A percentile compares a stretch with the other conserved stretches of the same genome.
These are phyloP conservation scores for Chlorella sp. DNA, from an alignment of 139 green algal species.

Conservation along the genomic window DNA sequence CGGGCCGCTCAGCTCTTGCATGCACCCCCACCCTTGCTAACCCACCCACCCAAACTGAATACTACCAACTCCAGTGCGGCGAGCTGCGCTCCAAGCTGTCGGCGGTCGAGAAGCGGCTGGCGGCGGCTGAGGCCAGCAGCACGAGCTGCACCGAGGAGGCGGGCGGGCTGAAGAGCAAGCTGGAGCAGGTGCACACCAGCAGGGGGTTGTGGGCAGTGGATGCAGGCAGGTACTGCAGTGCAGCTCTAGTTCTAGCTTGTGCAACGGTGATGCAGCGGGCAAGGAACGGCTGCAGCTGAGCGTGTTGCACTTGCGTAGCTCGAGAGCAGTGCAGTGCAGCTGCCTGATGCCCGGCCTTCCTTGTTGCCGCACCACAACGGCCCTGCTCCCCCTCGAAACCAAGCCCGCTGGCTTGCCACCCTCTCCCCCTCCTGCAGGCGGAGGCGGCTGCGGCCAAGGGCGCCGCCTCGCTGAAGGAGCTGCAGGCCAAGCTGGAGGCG, in stretches of 20 bases:
- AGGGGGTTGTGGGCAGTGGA: too few species aligned
- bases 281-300: too few species aligned
- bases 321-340: too few species aligned
- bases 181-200: neutral
- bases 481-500: neutral
- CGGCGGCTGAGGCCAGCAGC: neutral
- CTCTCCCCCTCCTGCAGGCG: neutral
- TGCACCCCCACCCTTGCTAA: too few species aligned
- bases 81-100: constrained; percentile 18
- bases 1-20: too few species aligned
- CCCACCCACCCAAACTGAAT: neutral
- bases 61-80: neutral
- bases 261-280: too few species aligned
- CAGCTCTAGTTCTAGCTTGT: too few species aligned
- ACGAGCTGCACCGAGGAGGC: constrained; percentile 16
- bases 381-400: neutral
- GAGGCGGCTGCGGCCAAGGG: neutral
- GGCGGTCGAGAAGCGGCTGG: neutral
- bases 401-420: neutral
- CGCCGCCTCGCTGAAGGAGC: neutral
- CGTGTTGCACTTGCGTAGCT: too few species aligned
- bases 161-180: constrained; percentile 17
- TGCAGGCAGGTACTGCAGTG: too few species aligned
- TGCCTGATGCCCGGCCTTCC: too few species aligned
- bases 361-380: too few species aligned